phyloP scores from a whole-genome alignment of 2,329 filamentous ascomycete genomes.

The Didymella keratinophila region DNA sequence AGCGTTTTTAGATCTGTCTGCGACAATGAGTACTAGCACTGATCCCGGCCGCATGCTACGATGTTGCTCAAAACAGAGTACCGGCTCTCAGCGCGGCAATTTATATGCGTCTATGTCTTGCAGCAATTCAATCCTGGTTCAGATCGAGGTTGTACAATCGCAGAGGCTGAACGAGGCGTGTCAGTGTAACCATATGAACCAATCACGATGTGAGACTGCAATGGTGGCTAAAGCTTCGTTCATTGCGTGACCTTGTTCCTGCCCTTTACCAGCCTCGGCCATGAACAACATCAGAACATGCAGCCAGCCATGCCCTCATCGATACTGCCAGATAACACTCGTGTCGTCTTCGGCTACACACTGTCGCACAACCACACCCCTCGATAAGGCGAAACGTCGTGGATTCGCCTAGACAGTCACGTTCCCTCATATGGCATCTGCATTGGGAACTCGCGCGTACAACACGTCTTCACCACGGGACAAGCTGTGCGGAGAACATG shows the following conservation, averaged over 20 bases:
- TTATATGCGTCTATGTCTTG: conserved; percentile 11
- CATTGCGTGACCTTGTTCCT: conserved; percentile 16
- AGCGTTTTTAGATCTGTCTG: conserved; percentile 6
- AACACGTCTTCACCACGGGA: conserved; percentile 14
- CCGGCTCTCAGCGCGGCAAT: conserved; percentile 1
- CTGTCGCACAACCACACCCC: conserved; percentile 8
- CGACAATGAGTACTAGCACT: neutral
- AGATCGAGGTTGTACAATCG: conserved; percentile 12
- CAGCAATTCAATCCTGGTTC: conserved; percentile 9
- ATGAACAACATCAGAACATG: conserved; percentile 4
- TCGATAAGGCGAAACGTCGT: conserved; percentile 5
- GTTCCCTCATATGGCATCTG: conserved; percentile 4
- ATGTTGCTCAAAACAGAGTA: neutral
- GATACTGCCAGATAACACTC: conserved; percentile 14
- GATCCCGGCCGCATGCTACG: neutral
- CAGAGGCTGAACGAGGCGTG: conserved; percentile 19
- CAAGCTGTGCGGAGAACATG: neutral
- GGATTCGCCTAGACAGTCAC: conserved; percentile 10
- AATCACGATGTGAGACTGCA: neutral
- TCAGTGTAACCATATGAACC: conserved; percentile 4
- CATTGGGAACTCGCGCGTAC: conserved; percentile 12
- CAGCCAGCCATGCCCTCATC: conserved; percentile 13
- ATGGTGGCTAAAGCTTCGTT: conserved; percentile 17
- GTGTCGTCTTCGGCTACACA: conserved; percentile 13
- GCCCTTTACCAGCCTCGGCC: conserved; percentile 11